phyloP scores from a whole-genome alignment of 2,329 filamentous ascomycete species.

The Epichloe bromicola region DNA sequence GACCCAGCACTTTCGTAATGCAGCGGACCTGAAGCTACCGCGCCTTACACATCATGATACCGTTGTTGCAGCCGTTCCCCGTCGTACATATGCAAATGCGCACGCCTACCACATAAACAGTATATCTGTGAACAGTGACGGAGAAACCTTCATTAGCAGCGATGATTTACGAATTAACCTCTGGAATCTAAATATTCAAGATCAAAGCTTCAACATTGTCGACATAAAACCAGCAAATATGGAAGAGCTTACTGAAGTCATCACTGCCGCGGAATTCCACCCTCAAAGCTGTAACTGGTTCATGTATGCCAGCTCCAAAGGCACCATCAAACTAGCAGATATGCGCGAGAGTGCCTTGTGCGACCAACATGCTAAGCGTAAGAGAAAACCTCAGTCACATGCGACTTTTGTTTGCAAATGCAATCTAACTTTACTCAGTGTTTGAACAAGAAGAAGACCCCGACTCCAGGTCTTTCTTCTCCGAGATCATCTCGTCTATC shows the following conservation, averaged over 20 bases:
- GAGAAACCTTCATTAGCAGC: constrained; percentile 97
- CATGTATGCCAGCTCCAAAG: constrained; percentile 99
- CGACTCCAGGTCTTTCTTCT: constrained; percentile 95
- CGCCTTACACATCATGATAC: constrained; percentile 97
- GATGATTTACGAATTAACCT: constrained; percentile 96
- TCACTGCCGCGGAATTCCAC: constrained; percentile 96
- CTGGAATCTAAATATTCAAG: constrained; percentile 98
- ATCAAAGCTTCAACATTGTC: constrained; percentile 99
- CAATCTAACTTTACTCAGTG: constrained; percentile 41
- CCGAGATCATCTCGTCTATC: constrained; percentile 98
- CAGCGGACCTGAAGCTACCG: constrained; percentile 79
- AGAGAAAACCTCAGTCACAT: neutral
- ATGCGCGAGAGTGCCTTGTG: constrained; percentile 96
- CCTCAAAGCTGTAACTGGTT: constrained; percentile 98
- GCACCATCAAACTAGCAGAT: constrained; percentile 95
- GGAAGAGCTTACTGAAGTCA: constrained; percentile 98
- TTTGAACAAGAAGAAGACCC: constrained; percentile 99
- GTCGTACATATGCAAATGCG: constrained; percentile 93
- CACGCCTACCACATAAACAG: constrained; percentile 99
- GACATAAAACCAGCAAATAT: constrained; percentile 99
- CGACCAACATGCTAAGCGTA: constrained; percentile 91
- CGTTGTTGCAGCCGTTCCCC: constrained; percentile 88
- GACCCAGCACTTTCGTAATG: constrained; percentile 62
- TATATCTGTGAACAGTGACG: constrained; percentile 99
- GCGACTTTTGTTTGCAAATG: neutral